These are phyloP conservation scores for Cercospora beticola DNA, from an alignment of 2,329 filamentous ascomycete genomes.

Conservation along the genomic window DNA sequence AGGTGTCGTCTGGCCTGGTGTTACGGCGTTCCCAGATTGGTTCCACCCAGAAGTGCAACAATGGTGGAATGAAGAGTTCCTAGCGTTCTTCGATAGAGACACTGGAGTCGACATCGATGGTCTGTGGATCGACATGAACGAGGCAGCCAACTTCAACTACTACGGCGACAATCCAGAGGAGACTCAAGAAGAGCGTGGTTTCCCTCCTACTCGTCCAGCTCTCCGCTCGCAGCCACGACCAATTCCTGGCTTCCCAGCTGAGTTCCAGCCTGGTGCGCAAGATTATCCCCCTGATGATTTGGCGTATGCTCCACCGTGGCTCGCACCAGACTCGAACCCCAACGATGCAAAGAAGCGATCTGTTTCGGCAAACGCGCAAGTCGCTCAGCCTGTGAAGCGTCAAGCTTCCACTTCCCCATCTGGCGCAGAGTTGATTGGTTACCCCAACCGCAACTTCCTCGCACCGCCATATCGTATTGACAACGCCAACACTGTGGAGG, in stretches of 20 bases:
- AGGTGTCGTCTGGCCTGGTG: conserved; percentile 76
- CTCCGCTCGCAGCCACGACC: conserved; percentile 60
- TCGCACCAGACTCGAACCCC: conserved; percentile 41
- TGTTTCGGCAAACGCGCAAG: not conserved
- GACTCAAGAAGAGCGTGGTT: conserved; percentile 43
- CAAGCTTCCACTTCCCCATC: conserved; percentile 17
- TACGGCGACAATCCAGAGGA: conserved; percentile 40
- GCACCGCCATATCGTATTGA: conserved; percentile 65
- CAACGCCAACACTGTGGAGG: conserved; percentile 45
- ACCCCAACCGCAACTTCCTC: conserved; percentile 52
- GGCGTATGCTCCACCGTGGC: conserved; percentile 29
- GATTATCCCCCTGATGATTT: conserved; percentile 31
- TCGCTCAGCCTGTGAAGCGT: conserved; percentile 13
- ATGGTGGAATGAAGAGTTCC: conserved; percentile 70
- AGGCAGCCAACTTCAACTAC: conserved; percentile 50
- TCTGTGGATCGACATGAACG: conserved; percentile 68
- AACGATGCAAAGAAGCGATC: conserved; percentile 24
- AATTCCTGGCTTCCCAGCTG: conserved; percentile 66
- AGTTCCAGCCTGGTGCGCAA: conserved; percentile 58
- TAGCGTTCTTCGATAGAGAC: conserved; percentile 60
- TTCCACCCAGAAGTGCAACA: conserved; percentile 62
- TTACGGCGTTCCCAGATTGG: conserved; percentile 59
- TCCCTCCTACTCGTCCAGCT: conserved; percentile 61
- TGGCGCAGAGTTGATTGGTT: conserved; percentile 20
- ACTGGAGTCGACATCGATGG: conserved; percentile 72